These are phyloP conservation scores for Angomonas desouzai DNA, from an alignment of 208 protist genomes.

Conservation along the genomic window DNA sequence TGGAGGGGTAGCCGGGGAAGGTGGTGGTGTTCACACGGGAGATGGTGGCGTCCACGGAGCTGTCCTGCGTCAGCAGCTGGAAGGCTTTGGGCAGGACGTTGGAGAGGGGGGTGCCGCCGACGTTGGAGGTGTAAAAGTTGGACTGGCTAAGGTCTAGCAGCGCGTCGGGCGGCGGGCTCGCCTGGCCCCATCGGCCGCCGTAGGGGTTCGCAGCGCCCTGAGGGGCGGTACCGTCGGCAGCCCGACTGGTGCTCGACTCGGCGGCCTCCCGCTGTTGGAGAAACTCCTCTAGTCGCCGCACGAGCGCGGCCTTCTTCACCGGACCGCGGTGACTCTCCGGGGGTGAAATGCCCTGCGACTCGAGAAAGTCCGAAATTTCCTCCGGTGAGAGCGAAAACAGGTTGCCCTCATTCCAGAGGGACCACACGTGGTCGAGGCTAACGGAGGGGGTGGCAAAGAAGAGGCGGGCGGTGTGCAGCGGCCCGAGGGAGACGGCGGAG, in stretches of 20 bases:
- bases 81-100: conserved; percentile 87
- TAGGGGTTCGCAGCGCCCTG: conserved; percentile 11
- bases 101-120: conserved; percentile 19
- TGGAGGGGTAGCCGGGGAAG: conserved; percentile 84
- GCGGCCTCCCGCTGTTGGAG: conserved; percentile 34
- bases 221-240: background rate
- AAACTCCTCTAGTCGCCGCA: conserved; percentile 83
- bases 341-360: conserved; percentile 7
- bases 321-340: conserved; percentile 10
- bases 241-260: conserved; percentile 4
- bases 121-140: conserved; percentile 68
- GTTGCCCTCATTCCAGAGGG: conserved; percentile 90
- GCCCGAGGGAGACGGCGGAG: background rate
- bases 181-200: background rate
- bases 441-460: conserved; percentile 17
- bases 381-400: conserved; percentile 83
- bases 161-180: conserved; percentile 42
- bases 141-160: conserved; percentile 84
- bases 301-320: conserved; percentile 69
- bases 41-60: conserved; percentile 70
- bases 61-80: conserved; percentile 76
- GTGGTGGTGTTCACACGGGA: conserved; percentile 85
- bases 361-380: conserved; percentile 78
- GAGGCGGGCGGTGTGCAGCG: background rate
- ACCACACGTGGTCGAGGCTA: conserved; percentile 69